A percentile compares a stretch with the other conserved stretches of the same genome.
Evolutionary conservation across 163 green algal species (phyloP).

Genomic region (Dunaliella salina): DNA sequence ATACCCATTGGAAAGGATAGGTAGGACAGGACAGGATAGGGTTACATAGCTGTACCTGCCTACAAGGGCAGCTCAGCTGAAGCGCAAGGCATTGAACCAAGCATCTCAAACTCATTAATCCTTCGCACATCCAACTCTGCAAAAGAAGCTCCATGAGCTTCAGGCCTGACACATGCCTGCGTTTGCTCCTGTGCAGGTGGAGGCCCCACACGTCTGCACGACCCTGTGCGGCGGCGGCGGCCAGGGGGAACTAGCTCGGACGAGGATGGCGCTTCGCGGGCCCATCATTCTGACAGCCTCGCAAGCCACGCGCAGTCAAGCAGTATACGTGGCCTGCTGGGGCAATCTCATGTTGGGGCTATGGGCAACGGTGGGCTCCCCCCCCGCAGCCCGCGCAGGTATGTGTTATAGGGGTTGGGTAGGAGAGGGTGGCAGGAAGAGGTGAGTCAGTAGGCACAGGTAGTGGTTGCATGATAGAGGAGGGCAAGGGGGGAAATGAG

Average conservation of each 20-base stretch:
- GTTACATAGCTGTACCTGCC: not conserved
- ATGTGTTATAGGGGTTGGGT: too few relatives aligned
- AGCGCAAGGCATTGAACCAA: too few relatives aligned
- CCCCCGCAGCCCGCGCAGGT: not conserved
- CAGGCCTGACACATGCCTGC: too few relatives aligned
- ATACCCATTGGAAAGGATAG: too few relatives aligned
- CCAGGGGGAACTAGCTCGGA: not conserved
- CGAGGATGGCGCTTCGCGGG: not conserved
- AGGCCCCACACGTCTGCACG: conserved; percentile 7
- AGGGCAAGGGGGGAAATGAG: too few relatives aligned
- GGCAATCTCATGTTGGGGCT: not conserved
- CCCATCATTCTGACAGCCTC: not conserved
- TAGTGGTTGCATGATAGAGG: too few relatives aligned
- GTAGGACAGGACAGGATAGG: not conserved
- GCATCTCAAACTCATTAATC: too few relatives aligned
- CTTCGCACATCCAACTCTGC: too few relatives aligned
- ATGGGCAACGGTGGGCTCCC: not conserved
- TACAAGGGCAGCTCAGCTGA: not conserved
- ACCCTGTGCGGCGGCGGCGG: conserved; percentile 2
- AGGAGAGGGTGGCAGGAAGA: too few relatives aligned
- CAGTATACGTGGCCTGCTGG: not conserved
- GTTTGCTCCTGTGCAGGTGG: too few relatives aligned
- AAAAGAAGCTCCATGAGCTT: too few relatives aligned
- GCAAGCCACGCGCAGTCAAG: not conserved
- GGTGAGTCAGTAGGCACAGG: too few relatives aligned